Evolutionary conservation across 1,284 basidiomycete genomes (phyloP), one percentile per base, ranked within the genome.

Genomic region (Salmacisia buchloeana): DNA sequence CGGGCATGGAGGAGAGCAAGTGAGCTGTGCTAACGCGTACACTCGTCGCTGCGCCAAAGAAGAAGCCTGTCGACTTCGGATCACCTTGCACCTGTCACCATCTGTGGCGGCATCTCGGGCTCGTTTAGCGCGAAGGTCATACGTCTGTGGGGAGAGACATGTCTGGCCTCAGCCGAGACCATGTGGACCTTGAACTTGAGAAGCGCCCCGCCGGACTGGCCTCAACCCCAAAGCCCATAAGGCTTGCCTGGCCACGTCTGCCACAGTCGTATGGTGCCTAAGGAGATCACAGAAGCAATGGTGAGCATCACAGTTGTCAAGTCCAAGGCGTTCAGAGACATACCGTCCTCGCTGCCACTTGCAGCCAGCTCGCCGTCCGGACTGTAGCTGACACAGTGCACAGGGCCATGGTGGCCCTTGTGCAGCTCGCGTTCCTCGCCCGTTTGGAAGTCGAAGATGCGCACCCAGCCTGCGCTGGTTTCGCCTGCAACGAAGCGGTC

Each of bases 341-440:
- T 59, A 45, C 70, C 75, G 63, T 82, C 79, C 88, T 92, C 94
- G 73, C 90, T 92, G 59, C 94, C 96, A 75, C 90, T 93, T 25
- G 94, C 94, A 78, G 92, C 97, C 83, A 97, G 86, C 83, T 98
- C 94, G n/a, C 94, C 96, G 80, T 98, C 94, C 0, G 94, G 96
- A 77, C 89, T 91, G 82, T 90, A 98, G 71, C 90, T 88, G 43
- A 96, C 90, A 65, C 89, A 91, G 74, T 96, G 92, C 12, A 96
- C 94, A 13, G 94, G 94, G 15, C 94, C 94, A 79, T 98, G 94
- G 79, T 98, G 96, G 5, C 94, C 94, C 81, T 97, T 97, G 72
- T 94, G 85, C 62, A 97, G 86, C 66, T 97, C 94, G 67, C 86
- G 83, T 82, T 97, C 92, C 77, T 88, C 86, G 1, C 91, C 94